These are phyloP conservation scores for Phytophthora fragariaefolia DNA, from an alignment of 352 stramenopile species.

Conservation along the genomic window DNA sequence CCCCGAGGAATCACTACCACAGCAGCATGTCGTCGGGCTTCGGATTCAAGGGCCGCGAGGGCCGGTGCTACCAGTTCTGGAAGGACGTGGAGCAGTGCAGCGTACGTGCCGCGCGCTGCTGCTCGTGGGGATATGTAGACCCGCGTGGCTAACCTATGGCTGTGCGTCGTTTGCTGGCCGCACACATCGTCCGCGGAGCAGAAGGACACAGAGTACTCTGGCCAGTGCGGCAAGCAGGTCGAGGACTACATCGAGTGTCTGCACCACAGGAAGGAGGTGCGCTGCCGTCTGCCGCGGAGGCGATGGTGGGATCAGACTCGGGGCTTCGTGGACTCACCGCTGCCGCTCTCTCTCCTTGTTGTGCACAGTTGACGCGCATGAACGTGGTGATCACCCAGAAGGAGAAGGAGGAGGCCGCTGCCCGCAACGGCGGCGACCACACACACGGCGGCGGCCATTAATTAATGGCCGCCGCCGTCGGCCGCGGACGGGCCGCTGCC, in stretches of 20 bases:
- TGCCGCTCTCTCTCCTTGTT: neutral
- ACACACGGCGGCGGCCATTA: conserved; percentile 53
- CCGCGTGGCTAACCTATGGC: conserved; percentile 22
- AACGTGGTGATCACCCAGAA: conserved; percentile 84
- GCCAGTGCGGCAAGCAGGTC: conserved; percentile 85
- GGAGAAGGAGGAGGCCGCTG: conserved; percentile 72
- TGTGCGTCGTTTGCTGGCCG: conserved; percentile 11
- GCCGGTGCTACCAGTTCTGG: conserved; percentile 95
- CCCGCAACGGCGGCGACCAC: conserved; percentile 46
- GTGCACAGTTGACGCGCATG: conserved; percentile 77
- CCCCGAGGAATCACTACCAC: conserved; percentile 11
- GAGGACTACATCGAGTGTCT: conserved; percentile 97
- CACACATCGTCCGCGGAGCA: conserved; percentile 35
- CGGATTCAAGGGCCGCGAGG: conserved; percentile 92
- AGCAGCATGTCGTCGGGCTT: conserved; percentile 93
- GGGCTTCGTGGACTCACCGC: conserved; percentile 7
- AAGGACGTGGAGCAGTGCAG: conserved; percentile 94
- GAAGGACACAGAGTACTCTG: conserved; percentile 84
- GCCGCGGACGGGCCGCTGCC: conserved; percentile 4
- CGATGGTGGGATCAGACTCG: too few species aligned
- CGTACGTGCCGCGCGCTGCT: conserved; percentile 77
- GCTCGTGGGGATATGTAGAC: conserved; percentile 20
- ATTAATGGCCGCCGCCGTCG: conserved; percentile 30
- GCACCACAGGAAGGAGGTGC: conserved; percentile 94
- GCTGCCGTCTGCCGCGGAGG: neutral